Percentiles rank a stretch among this genome's conserved stretches.
Conservation (phyloP, 2,329 filamentous ascomycete genomes). For the Acephala macrosclerotiorum region DNA sequence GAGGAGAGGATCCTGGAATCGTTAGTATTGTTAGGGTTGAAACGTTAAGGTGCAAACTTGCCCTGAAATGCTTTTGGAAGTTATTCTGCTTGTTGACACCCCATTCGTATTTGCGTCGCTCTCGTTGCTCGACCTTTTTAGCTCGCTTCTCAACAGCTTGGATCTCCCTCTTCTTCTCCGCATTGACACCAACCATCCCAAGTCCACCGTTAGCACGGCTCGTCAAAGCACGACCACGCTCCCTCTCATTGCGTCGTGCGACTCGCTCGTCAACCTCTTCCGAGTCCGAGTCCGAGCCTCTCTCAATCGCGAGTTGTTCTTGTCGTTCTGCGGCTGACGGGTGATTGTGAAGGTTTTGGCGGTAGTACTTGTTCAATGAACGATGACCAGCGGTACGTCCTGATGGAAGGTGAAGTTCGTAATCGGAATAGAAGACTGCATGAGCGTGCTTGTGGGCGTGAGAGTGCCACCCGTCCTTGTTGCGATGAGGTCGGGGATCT, state of each 20-base stretch:
- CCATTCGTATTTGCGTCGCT: slow-evolving; percentile 70
- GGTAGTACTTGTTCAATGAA: slow-evolving; percentile 85
- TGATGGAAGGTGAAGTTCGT: slow-evolving; percentile 90
- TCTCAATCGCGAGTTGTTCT: slow-evolving; percentile 69
- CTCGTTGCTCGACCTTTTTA: slow-evolving; percentile 68
- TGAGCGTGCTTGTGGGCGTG: slow-evolving; percentile 77
- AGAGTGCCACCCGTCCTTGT: slow-evolving; percentile 80
- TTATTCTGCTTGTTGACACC: slow-evolving; percentile 78
- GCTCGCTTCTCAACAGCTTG: slow-evolving; percentile 72
- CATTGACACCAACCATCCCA: slow-evolving; percentile 80
- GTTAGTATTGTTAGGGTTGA: slow-evolving; percentile 31
- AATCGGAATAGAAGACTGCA: slow-evolving; percentile 89
- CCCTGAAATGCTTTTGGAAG: slow-evolving; percentile 69
- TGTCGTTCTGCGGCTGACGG: slow-evolving; percentile 80
- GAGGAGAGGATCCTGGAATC: slow-evolving; percentile 44
- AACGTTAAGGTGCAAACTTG: slow-evolving; percentile 46
- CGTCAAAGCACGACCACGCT: slow-evolving; percentile 62
- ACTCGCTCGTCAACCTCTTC: slow-evolving; percentile 48
- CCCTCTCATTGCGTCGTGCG: slow-evolving; percentile 47
- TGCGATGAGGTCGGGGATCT: slow-evolving; percentile 76
- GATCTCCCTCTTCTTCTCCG: slow-evolving; percentile 76
- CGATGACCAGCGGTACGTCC: slow-evolving; percentile 91
- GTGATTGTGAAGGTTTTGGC: slow-evolving; percentile 89
- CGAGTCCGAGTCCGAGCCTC: slow-evolving; percentile 55
- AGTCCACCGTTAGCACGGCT: slow-evolving; percentile 75